Base-by-base conservation (phyloP, 2,329 filamentous ascomycete species). In the Harringtonia lauricola region DNA sequence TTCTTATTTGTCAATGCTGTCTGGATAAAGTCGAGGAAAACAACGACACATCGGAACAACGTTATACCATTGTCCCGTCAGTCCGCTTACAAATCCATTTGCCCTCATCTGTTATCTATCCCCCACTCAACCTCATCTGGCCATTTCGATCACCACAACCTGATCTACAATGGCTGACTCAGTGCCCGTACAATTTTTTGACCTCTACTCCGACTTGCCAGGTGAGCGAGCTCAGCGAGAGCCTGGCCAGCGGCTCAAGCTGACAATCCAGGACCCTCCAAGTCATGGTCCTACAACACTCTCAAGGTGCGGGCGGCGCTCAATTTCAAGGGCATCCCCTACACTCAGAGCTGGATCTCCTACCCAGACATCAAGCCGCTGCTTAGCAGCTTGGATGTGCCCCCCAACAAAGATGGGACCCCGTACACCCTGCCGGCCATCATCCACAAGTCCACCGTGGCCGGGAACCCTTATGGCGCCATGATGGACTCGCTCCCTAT, bases 261-360 rank as follows among this genome's bases (percentile, higher is more conserved):
- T 26, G 5, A 21, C 21, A 10, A 21, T 14, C 22, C 15, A 42
- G 39, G 39, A 21, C 8, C 39, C 9, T 13, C 28, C 12, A 38
- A 38, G 29, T 38, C 41, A 4, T 43, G 41, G 41, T 43, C 41
- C 9, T 28, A 26, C 19, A 43, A 43, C 35, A 43, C 41, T 3
- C 28, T 38, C 17, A 43, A 43, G 36, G 18, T 31, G 13, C 35
- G 41, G 4, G 29, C 28, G 2, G 41, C 34, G 18, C 36, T 43
- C 35, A 43, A 43, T 19, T 43, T 38, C 36, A 43, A 43, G 36
- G 18, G 41, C 15, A 39, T 43, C 14, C 35, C 41, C 18, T 43
- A 43, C 41, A 43, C 41, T 3, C 41, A 43, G 41, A 43, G 41
- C 36, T 43, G 41, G 41, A 28, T 38, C 4, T 43, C 41, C 14